A percentile compares a stretch with the other conserved stretches of the same genome.
These are phyloP conservation scores for Penicillium sp. DNA, from an alignment of 2,329 filamentous ascomycete genomes.

Conservation along the genomic window DNA sequence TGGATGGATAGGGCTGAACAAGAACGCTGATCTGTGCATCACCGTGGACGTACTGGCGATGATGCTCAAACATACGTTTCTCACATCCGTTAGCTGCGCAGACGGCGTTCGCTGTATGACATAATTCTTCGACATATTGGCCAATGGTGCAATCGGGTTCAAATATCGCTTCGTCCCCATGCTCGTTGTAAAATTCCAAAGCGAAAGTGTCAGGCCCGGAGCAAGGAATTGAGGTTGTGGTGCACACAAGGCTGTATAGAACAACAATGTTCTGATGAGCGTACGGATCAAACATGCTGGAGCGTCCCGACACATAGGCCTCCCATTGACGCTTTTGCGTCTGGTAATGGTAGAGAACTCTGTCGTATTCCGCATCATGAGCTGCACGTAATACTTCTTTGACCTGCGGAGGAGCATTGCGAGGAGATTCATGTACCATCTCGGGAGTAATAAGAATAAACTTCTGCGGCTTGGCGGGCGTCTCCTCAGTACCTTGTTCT, in stretches of 20 bases:
- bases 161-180: slow-evolving; percentile 68
- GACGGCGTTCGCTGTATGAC: slow-evolving; percentile 70
- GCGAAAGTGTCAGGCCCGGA: slow-evolving; percentile 87
- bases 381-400: slow-evolving; percentile 93
- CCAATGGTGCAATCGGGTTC: slow-evolving; percentile 87
- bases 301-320: slow-evolving; percentile 83
- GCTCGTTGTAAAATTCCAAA: slow-evolving; percentile 91
- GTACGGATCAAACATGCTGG: slow-evolving; percentile 89
- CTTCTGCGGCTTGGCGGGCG: slow-evolving; percentile 62
- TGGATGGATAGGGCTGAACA: slow-evolving; percentile 72
- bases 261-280: slow-evolving; percentile 96
- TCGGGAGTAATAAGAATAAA: slow-evolving; percentile 93
- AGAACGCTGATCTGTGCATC: slow-evolving; percentile 91
- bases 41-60: slow-evolving; percentile 95
- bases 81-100: slow-evolving; percentile 86
- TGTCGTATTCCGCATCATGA: slow-evolving; percentile 95
- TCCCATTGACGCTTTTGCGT: slow-evolving; percentile 97
- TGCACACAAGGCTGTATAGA: slow-evolving; percentile 90
- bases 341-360: slow-evolving; percentile 87
- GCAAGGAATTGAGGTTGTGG: slow-evolving; percentile 89
- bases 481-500: slow-evolving; percentile 57
- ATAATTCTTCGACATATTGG: slow-evolving; percentile 92
- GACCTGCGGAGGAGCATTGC: slow-evolving; percentile 79
- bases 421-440: slow-evolving; percentile 85
- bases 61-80: slow-evolving; percentile 85